A percentile compares a stretch with the other conserved stretches of the same genome.
phyloP scores from a whole-genome alignment of 148 eudicot species.

The Vaccinium myrtillus region DNA sequence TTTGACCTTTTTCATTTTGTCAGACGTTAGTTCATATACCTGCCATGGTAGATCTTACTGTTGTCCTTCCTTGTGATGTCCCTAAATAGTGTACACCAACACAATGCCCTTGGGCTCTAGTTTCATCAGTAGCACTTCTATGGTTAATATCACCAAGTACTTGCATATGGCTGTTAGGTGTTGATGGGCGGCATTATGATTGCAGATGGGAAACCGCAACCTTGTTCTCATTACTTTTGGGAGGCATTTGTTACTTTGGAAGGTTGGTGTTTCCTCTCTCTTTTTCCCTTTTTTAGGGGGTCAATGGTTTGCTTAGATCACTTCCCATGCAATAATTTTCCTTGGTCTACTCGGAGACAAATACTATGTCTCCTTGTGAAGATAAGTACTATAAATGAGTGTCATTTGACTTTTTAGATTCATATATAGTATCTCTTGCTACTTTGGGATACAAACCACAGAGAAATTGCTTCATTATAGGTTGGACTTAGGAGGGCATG shows the following conservation, averaged over 20 bases:
- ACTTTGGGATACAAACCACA: neutral
- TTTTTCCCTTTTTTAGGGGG: neutral
- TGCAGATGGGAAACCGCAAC: conserved; percentile 93
- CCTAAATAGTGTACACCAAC: conserved; percentile 1
- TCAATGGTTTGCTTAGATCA: neutral
- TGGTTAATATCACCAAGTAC: conserved; percentile 14
- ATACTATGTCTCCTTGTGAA: neutral
- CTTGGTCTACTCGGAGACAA: neutral
- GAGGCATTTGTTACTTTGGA: conserved; percentile 83
- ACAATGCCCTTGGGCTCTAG: neutral
- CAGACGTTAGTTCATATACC: neutral
- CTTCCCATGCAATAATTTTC: neutral
- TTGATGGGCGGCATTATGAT: conserved; percentile 42
- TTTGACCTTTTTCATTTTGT: neutral
- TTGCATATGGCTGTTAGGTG: conserved; percentile 25
- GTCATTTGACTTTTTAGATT: neutral
- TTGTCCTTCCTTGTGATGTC: neutral
- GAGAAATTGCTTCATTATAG: neutral
- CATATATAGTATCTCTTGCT: neutral
- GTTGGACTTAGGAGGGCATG: neutral
- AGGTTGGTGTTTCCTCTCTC: conserved; percentile 42
- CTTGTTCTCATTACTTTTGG: conserved; percentile 66
- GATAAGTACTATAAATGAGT: neutral
- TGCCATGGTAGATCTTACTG: conserved; percentile 1
- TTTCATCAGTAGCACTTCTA: neutral